phyloP scores from a whole-genome alignment of 1,139 yeast species.

The Pichia kudriavzevii region DNA sequence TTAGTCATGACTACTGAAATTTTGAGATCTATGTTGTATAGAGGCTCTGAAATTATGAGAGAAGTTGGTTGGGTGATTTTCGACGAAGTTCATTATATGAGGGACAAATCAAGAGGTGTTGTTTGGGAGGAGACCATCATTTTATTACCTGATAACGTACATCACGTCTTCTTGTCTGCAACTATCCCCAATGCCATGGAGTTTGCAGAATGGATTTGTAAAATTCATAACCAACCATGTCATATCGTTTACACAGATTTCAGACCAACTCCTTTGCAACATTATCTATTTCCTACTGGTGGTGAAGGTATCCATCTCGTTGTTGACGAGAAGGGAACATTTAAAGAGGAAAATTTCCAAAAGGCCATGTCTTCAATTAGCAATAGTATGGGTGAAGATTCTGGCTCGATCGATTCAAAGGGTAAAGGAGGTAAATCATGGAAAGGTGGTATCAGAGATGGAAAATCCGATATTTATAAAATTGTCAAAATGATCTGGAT shows the following conservation, averaged over 20 bases:
- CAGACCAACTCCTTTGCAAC: constrained; percentile 98
- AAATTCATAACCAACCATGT: constrained; percentile 91
- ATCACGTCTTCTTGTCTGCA: constrained; percentile 81
- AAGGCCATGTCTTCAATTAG: constrained; percentile 95
- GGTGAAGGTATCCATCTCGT: constrained; percentile 97
- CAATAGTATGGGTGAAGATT: constrained; percentile 79
- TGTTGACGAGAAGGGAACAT: constrained; percentile 93
- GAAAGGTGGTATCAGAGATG: constrained; percentile 80
- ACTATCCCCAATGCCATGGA: constrained; percentile 97
- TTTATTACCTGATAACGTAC: constrained; percentile 92
- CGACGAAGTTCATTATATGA: constrained; percentile 96
- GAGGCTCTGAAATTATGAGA: constrained; percentile 93
- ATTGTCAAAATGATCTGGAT: constrained; percentile 97
- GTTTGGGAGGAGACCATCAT: constrained; percentile 99
- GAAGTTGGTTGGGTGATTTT: constrained; percentile 97
- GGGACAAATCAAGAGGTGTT: constrained; percentile 95
- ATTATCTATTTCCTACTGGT: constrained; percentile 91
- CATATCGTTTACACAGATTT: constrained; percentile 98
- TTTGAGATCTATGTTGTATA: constrained; percentile 85
- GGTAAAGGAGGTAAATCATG: constrained; percentile 72
- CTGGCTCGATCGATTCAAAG: constrained; percentile 47
- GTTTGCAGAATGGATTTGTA: constrained; percentile 97
- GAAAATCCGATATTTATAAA: constrained; percentile 84
- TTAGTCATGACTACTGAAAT: constrained; percentile 97
- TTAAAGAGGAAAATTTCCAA: constrained; percentile 95